Evolutionary conservation across 768 basidiomycete species (phyloP).

Genomic region (Hericium alpestre): DNA sequence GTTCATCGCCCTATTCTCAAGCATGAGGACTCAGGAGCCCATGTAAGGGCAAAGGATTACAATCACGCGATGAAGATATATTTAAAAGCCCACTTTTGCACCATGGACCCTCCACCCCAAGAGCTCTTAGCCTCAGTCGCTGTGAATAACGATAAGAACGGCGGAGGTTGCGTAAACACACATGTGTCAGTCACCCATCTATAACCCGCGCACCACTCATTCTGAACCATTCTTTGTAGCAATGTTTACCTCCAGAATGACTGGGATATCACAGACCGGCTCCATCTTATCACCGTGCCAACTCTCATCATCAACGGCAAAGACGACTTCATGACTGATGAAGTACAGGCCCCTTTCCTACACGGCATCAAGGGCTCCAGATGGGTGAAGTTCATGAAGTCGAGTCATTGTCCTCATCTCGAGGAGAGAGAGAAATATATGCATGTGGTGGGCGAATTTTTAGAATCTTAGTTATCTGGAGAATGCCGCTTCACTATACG

Average conservation of each 20-base stretch:
- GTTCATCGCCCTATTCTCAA: conserved; percentile 24
- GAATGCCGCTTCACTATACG: too few species aligned
- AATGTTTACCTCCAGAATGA: neutral
- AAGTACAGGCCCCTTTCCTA: conserved; percentile 7
- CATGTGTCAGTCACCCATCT: neutral
- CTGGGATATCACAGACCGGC: conserved; percentile 5
- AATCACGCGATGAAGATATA: neutral
- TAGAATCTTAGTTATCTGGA: neutral
- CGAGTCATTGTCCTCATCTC: conserved; percentile 28
- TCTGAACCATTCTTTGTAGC: neutral
- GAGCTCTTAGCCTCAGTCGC: neutral
- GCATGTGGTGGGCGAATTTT: conserved; percentile 20
- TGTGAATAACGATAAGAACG: neutral
- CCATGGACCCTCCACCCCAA: neutral
- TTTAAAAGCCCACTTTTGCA: neutral
- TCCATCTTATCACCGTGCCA: conserved; percentile 8
- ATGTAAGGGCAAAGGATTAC: neutral
- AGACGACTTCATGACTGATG: conserved; percentile 10
- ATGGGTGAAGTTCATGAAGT: conserved; percentile 29
- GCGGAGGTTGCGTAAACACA: neutral
- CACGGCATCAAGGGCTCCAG: conserved; percentile 13
- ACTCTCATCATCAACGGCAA: conserved; percentile 13
- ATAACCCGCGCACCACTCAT: neutral
- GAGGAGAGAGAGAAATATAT: conserved; percentile 30
- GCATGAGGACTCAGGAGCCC: neutral